These are phyloP conservation scores for Penicillium chermesinum DNA, from an alignment of 495 filamentous ascomycete species.

Conservation along the genomic window DNA sequence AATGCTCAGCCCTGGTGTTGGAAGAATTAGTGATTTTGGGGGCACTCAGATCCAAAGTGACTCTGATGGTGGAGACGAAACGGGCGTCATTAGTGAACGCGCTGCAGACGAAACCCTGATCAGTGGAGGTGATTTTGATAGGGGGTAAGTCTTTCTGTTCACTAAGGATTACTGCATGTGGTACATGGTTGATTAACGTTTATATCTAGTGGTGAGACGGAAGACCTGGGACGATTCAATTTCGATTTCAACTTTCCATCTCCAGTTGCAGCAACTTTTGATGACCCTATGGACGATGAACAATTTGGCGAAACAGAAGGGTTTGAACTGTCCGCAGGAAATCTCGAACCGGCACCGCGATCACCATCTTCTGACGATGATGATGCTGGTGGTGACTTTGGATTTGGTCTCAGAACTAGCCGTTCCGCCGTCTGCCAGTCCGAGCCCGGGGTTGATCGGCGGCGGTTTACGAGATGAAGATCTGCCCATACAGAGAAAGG, in stretches of 20 bases:
- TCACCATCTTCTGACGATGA: constrained; percentile 20
- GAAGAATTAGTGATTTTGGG: constrained; percentile 60
- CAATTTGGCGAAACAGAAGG: constrained; percentile 34
- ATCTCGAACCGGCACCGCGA: constrained; percentile 25
- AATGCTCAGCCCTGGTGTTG: constrained; percentile 51
- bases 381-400: constrained; percentile 26
- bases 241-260: constrained; percentile 43
- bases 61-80: constrained; percentile 43
- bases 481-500: constrained; percentile 27
- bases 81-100: constrained; percentile 38
- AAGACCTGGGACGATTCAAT: constrained; percentile 41
- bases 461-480: constrained; percentile 41
- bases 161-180: constrained; percentile 7
- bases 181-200: constrained; percentile 25
- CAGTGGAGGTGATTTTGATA: constrained; percentile 36
- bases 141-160: constrained; percentile 29
- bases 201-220: constrained; percentile 40
- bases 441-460: constrained; percentile 35
- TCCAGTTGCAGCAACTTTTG: constrained; percentile 25
- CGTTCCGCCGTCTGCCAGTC: constrained; percentile 30
- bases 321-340: constrained; percentile 32
- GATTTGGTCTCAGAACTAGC: constrained; percentile 26
- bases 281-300: constrained; percentile 26
- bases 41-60: constrained; percentile 45
- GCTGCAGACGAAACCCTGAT: constrained; percentile 31